Evolutionary conservation across 2,329 filamentous ascomycete species (phyloP).

Genomic region (Grosmannia penicillata): DNA sequence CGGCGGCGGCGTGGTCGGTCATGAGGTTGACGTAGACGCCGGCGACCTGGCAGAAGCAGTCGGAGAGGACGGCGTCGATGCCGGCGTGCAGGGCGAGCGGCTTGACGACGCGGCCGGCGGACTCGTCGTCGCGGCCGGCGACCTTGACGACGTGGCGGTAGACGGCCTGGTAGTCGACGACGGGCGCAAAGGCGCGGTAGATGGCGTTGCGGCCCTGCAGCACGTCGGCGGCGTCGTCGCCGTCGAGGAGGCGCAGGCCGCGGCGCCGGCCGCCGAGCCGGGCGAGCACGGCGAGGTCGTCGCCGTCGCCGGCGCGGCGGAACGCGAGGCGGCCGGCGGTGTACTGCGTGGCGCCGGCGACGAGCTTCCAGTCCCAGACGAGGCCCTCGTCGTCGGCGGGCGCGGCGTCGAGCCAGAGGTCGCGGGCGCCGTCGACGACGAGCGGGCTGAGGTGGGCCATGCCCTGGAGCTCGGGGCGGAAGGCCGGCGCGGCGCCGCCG

Average conservation of each 20-base stretch:
- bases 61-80: conserved; percentile 15
- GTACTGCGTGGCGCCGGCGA: too few relatives aligned
- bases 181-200: conserved; percentile 20
- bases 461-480: conserved; percentile 16
- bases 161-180: conserved; percentile 19
- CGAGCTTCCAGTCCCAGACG: neutral
- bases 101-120: conserved; percentile 16
- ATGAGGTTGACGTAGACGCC: conserved; percentile 23
- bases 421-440: conserved; percentile 14
- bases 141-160: conserved; percentile 20
- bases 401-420: neutral
- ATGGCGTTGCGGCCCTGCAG: conserved; percentile 21
- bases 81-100: conserved; percentile 10
- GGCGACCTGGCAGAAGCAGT: conserved; percentile 20
- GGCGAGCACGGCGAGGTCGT: too few relatives aligned
- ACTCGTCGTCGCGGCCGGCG: conserved; percentile 14
- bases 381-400: neutral
- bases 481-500: conserved; percentile 1
- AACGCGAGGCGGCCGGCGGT: too few relatives aligned
- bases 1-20: too few relatives aligned
- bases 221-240: conserved; percentile 16
- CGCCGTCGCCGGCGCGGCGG: too few relatives aligned
- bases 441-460: conserved; percentile 18
- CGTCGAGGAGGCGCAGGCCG: conserved; percentile 8
- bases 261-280: too few relatives aligned